Base-by-base conservation (phyloP, 192 early-diverging fungal genomes). In the Coemansia sp. region DNA sequence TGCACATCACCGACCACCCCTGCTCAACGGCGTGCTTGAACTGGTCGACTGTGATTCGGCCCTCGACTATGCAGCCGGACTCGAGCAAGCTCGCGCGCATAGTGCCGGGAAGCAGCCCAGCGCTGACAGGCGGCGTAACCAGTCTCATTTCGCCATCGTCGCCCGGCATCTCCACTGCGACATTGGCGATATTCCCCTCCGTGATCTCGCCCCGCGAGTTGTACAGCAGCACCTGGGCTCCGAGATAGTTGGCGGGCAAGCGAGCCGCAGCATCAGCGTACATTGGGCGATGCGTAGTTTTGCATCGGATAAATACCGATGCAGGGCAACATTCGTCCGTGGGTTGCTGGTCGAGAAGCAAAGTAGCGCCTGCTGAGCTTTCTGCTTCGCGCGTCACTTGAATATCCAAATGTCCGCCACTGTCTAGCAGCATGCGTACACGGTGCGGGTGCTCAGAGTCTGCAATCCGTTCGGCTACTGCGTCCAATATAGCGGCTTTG, bases 101-200 rank as follows among this genome's bases (percentile, higher is more conserved):
- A 32, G 77, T 80, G 1, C 77, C 77, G 7, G 77, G 25, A 47
- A 80, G 62, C 39, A 80, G 62, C 0, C 77, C 68, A n/a, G 27
- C 47, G 15, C 47, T 29, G 0, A 71, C 29, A 0, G 65, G 68
- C 31, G 77, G 77, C 0, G 77, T 80, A 25, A 67, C 45, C 68
- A 80, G 35, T 40, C 10, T 62, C 31, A 74, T 19, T 31, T 49
- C 17, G 17, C 71, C 70, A 9, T 25, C 49, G 22, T 59, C 27
- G 36, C 24, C 62, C 0, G 58, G 73, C 29, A 71, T 22, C 19
- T 60, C 42, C 29, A 80, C 72, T 1, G 77, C 77, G 10, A 80
- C 71, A 32, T 80, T 80, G 60, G 77, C 77, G 24, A 80, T 68
- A 31, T 74, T 74, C 12, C 63, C 67, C 31, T 80, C 77, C 14